These are phyloP conservation scores for Lepiota venenata DNA, from an alignment of 768 basidiomycete species.

Conservation along the genomic window DNA sequence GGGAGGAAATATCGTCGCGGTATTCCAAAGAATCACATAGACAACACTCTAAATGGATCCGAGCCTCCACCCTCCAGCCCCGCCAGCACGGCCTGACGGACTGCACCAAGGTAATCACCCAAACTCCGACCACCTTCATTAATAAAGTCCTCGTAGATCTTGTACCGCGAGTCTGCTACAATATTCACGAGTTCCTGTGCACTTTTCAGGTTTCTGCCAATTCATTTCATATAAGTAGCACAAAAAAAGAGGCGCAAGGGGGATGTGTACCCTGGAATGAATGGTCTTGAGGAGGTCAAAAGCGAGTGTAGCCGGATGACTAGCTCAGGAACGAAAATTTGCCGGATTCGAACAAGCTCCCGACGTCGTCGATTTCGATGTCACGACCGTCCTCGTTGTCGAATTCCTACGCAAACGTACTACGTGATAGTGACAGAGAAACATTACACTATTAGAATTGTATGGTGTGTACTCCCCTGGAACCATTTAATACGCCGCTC, in stretches of 20 bases:
- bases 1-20: background rate
- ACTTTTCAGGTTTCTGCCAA: constrained; percentile 66
- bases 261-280: constrained; percentile 62
- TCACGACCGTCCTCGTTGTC: no score
- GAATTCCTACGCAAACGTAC: no score
- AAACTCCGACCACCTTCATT: constrained; percentile 57
- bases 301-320: constrained; percentile 80
- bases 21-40: background rate
- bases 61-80: constrained; percentile 74
- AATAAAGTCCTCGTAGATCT: constrained; percentile 83
- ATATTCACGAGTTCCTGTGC: constrained; percentile 77
- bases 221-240: background rate
- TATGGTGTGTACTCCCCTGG: no score
- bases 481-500: no score
- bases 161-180: constrained; percentile 85
- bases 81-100: constrained; percentile 68
- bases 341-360: constrained; percentile 79
- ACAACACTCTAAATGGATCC: constrained; percentile 59
- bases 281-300: constrained; percentile 58
- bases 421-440: no score
- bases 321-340: constrained; percentile 87
- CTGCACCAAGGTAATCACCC: constrained; percentile 69
- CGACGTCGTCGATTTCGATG: constrained; percentile 53
- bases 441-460: no score
- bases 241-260: background rate